These are phyloP conservation scores for Solanum sejunctum DNA, from an alignment of 257 asterid species.

Conservation along the genomic window DNA sequence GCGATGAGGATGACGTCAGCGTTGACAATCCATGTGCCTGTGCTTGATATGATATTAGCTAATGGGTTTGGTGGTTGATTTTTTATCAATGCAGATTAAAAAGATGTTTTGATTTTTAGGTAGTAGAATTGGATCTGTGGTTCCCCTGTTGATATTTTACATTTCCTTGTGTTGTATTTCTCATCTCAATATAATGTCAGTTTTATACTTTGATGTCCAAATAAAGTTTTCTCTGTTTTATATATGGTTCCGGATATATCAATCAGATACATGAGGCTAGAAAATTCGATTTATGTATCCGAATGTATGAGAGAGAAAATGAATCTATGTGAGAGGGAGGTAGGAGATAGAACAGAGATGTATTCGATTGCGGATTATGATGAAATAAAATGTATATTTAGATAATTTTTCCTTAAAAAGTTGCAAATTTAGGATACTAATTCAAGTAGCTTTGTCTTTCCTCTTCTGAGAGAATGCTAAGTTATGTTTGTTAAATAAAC, in stretches of 20 bases:
- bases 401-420: too few relatives aligned
- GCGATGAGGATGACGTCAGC: conserved; percentile 30
- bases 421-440: too few relatives aligned
- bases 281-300: too few relatives aligned
- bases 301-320: too few relatives aligned
- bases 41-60: conserved; percentile 23
- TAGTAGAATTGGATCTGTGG: not conserved
- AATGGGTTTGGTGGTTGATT: not conserved
- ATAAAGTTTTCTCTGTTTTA: not conserved
- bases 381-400: too few relatives aligned
- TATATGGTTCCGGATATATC: not conserved
- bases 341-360: too few relatives aligned
- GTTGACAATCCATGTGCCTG: conserved; percentile 75
- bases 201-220: not conserved
- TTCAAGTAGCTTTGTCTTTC: not conserved
- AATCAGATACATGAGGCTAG: too few relatives aligned
- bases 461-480: not conserved
- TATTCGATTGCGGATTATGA: too few relatives aligned
- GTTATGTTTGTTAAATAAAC: not conserved
- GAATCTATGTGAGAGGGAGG: too few relatives aligned
- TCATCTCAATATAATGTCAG: not conserved
- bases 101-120: not conserved
- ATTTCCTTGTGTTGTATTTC: not conserved
- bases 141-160: not conserved
- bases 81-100: not conserved